These are phyloP conservation scores for Ganoderma sinense DNA, from an alignment of 1,284 basidiomycete genomes.

Conservation along the genomic window DNA sequence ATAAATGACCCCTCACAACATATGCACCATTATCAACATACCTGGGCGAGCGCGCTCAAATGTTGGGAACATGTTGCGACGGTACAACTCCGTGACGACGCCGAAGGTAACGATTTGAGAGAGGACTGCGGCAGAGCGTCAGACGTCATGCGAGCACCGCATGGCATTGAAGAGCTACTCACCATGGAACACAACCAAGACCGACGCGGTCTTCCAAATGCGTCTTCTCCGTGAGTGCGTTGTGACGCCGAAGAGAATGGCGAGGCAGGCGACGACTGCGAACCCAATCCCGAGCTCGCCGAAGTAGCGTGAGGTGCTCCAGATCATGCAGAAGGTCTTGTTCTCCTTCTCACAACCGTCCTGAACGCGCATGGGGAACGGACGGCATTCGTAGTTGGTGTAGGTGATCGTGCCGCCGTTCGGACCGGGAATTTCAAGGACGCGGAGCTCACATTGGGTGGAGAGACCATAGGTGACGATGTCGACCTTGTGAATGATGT, in stretches of 20 bases:
- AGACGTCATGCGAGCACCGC: constrained; percentile 1
- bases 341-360: constrained; percentile 73
- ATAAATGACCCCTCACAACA: neutral
- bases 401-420: constrained; percentile 55
- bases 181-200: constrained; percentile 69
- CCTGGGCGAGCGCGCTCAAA: constrained; percentile 69
- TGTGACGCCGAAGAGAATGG: constrained; percentile 72
- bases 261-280: constrained; percentile 60
- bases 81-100: constrained; percentile 70
- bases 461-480: constrained; percentile 66
- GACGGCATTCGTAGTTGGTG: constrained; percentile 65
- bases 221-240: constrained; percentile 75
- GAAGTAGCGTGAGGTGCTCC: constrained; percentile 74
- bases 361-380: constrained; percentile 66
- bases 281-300: constrained; percentile 70
- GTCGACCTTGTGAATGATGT: constrained; percentile 54
- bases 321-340: constrained; percentile 65
- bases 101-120: constrained; percentile 69
- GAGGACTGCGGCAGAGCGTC: constrained; percentile 47
- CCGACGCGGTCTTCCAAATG: constrained; percentile 77
- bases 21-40: constrained; percentile 39
- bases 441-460: constrained; percentile 61
- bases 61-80: constrained; percentile 50
- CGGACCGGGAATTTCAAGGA: constrained; percentile 57
- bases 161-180: constrained; percentile 26